Conservation (phyloP, 345 rosid species). For the Populus pruinosa region DNA sequence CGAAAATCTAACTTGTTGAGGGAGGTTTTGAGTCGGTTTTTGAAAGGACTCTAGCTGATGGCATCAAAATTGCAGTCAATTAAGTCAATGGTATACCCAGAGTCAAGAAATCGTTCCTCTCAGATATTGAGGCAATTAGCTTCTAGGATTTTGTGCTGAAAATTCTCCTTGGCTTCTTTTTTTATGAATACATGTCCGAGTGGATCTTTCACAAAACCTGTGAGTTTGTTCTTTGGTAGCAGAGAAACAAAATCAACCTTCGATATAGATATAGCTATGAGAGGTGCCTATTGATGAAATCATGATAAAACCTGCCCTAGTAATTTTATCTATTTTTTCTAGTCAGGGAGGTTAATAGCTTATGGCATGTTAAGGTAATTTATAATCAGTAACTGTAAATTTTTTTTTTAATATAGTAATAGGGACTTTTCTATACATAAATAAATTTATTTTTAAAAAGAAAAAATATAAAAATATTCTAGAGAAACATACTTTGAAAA, state of each 20-base stretch:
- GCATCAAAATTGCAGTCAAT: conserved; percentile 15
- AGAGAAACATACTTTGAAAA: too few species aligned
- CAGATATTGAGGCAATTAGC: conserved; percentile 14
- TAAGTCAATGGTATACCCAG: background rate
- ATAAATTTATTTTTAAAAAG: too few species aligned
- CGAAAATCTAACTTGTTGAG: conserved; percentile 6
- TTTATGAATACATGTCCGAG: conserved; percentile 11
- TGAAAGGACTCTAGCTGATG: conserved; percentile 1
- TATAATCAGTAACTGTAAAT: too few species aligned
- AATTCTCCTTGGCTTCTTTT: conserved; percentile 5
- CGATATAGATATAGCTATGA: conserved; percentile 5
- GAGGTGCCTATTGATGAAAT: conserved; percentile 6
- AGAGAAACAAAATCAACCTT: background rate
- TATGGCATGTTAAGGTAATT: too few species aligned
- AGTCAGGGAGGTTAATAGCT: too few species aligned
- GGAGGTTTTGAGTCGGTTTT: conserved; percentile 20
- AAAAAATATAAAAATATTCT: too few species aligned
- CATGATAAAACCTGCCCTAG: too few species aligned
- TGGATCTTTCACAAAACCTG: conserved; percentile 6
- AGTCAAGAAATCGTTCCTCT: background rate
- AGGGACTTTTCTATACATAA: too few species aligned
- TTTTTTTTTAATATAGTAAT: too few species aligned
- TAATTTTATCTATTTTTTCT: too few species aligned
- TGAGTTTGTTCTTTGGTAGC: background rate
- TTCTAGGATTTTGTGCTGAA: conserved; percentile 21